phyloP scores from a whole-genome alignment of 2,329 filamentous ascomycete genomes.

The Claviceps lovelessii region DNA sequence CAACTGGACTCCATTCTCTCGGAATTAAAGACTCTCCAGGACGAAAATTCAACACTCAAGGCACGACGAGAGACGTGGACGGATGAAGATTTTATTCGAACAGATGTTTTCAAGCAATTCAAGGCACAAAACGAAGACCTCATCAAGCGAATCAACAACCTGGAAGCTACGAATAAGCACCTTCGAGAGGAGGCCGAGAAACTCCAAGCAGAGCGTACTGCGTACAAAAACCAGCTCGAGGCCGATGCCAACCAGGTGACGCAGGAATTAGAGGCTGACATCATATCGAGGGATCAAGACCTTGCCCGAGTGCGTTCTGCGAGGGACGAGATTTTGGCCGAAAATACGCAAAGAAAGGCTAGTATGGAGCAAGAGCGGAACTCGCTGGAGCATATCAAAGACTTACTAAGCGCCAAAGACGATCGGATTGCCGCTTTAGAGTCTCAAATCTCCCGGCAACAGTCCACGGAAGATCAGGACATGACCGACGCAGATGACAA shows the following conservation, averaged over 20 bases:
- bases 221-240: conserved; percentile 68
- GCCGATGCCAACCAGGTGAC: conserved; percentile 60
- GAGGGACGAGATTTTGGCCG: conserved; percentile 73
- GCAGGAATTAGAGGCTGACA: conserved; percentile 66
- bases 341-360: conserved; percentile 65
- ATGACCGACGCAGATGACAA: conserved; percentile 32
- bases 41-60: conserved; percentile 65
- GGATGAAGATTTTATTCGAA: conserved; percentile 88
- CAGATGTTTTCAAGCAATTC: conserved; percentile 84
- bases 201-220: conserved; percentile 68
- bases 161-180: conserved; percentile 78
- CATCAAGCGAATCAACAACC: conserved; percentile 77
- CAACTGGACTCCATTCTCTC: conserved; percentile 67
- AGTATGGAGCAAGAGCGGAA: conserved; percentile 61
- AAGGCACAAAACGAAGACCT: conserved; percentile 85
- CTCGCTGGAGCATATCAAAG: conserved; percentile 60
- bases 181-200: conserved; percentile 75
- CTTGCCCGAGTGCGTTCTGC: conserved; percentile 70
- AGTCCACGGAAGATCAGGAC: conserved; percentile 31
- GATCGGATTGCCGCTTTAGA: conserved; percentile 71
- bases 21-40: conserved; percentile 59
- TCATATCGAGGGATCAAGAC: conserved; percentile 70
- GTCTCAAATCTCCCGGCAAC: conserved; percentile 62
- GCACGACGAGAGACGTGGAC: conserved; percentile 55
- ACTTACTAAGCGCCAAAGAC: conserved; percentile 65